phyloP scores from a whole-genome alignment of 352 stramenopile species.

The Pythium periplocum region DNA sequence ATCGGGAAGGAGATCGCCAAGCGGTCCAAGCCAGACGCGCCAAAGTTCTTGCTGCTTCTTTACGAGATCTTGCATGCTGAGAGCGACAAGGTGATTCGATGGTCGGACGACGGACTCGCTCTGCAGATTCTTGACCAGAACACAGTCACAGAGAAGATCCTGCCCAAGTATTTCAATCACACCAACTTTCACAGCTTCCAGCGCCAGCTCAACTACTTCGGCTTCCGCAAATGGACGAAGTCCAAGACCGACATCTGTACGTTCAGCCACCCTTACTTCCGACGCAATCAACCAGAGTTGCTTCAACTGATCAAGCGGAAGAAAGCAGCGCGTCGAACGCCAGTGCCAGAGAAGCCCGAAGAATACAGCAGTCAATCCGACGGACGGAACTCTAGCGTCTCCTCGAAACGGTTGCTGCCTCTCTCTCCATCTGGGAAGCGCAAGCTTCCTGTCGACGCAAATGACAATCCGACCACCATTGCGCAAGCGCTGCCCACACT shows the following conservation, averaged over 20 bases:
- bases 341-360: slow-evolving; percentile 13
- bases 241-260: slow-evolving; percentile 81
- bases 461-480: background rate
- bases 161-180: slow-evolving; percentile 89
- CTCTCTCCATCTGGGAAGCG: slow-evolving; percentile 42
- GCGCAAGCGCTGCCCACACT: too few relatives aligned
- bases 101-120: slow-evolving; percentile 36
- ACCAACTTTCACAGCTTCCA: slow-evolving; percentile 87
- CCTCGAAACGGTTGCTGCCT: slow-evolving; percentile 27
- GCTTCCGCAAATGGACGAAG: slow-evolving; percentile 67
- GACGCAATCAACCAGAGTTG: slow-evolving; percentile 64
- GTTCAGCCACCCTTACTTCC: slow-evolving; percentile 79
- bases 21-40: slow-evolving; percentile 31
- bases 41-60: slow-evolving; percentile 51
- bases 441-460: slow-evolving; percentile 21
- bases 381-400: slow-evolving; percentile 1
- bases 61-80: slow-evolving; percentile 51
- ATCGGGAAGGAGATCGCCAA: slow-evolving; percentile 4
- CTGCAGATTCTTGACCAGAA: slow-evolving; percentile 45
- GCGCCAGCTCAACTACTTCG: slow-evolving; percentile 88
- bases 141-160: slow-evolving; percentile 57
- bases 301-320: slow-evolving; percentile 80
- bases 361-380: slow-evolving; percentile 6
- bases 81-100: slow-evolving; percentile 41
- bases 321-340: slow-evolving; percentile 51